Percentiles rank a stretch among this genome's conserved stretches.
These are phyloP conservation scores for Annona squamosa DNA, from an alignment of 164 flowering plant species.

Conservation along the genomic window DNA sequence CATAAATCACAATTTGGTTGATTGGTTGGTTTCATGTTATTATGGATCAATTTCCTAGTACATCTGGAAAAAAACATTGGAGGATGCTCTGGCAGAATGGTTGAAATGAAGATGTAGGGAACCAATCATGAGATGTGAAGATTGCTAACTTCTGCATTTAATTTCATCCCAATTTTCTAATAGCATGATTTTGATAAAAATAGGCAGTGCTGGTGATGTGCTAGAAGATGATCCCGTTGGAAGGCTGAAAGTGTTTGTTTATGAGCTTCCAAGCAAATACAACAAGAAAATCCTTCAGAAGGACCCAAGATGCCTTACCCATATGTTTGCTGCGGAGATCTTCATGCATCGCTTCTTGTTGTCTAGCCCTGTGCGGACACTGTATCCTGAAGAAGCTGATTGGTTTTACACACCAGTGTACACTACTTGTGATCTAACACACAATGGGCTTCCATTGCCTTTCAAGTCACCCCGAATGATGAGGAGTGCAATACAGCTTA, in stretches of 20 bases:
- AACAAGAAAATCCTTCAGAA: slow-evolving; percentile 84
- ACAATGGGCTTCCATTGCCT: slow-evolving; percentile 89
- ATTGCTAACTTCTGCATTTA: background rate
- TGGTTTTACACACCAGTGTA: slow-evolving; percentile 97
- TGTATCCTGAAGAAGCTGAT: slow-evolving; percentile 94
- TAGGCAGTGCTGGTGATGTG: slow-evolving; percentile 98
- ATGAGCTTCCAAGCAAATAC: slow-evolving; percentile 96
- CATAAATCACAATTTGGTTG: background rate
- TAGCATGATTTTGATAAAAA: slow-evolving; percentile 6
- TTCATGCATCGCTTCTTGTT: slow-evolving; percentile 91
- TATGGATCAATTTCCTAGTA: background rate
- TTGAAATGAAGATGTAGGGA: background rate
- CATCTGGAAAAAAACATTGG: background rate
- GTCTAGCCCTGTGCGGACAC: slow-evolving; percentile 84
- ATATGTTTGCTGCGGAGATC: slow-evolving; percentile 98
- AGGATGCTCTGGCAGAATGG: background rate
- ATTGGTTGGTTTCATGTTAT: background rate
- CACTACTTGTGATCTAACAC: slow-evolving; percentile 87
- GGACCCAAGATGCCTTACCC: slow-evolving; percentile 83
- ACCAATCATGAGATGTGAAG: background rate
- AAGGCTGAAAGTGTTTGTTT: slow-evolving; percentile 88
- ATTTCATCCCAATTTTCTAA: background rate
- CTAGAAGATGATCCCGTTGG: slow-evolving; percentile 97
- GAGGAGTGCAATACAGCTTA: slow-evolving; percentile 93
- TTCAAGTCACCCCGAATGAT: slow-evolving; percentile 96